Percentiles rank a stretch among this genome's conserved stretches.
Evolutionary conservation across 352 stramenopile species (phyloP).

Genomic region (Thalassiosira livingstoniorum): DNA sequence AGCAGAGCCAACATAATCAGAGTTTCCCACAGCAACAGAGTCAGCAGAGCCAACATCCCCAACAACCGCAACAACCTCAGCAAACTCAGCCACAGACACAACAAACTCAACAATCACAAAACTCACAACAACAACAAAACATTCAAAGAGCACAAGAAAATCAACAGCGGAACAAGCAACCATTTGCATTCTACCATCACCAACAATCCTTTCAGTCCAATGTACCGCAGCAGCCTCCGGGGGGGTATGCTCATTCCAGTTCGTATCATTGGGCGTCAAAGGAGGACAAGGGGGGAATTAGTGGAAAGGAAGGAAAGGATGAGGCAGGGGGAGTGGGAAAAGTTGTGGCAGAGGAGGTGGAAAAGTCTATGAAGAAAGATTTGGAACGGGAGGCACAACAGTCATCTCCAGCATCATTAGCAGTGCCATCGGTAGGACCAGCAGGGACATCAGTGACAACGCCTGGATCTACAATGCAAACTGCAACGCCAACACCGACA

Average conservation of each 20-base stretch:
- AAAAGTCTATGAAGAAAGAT: background rate
- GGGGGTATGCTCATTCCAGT: too few relatives aligned
- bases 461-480: background rate
- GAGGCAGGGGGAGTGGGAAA: too few relatives aligned
- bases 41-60: background rate
- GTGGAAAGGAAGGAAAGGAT: too few relatives aligned
- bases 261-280: too few relatives aligned
- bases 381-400: background rate
- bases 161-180: background rate
- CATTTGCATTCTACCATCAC: too few relatives aligned
- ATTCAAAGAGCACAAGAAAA: background rate
- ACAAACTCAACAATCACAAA: too few relatives aligned
- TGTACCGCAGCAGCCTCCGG: too few relatives aligned
- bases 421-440: background rate
- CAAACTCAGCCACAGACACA: background rate
- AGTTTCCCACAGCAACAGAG: too few relatives aligned
- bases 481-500: background rate
- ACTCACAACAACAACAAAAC: background rate
- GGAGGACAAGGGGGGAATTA: too few relatives aligned
- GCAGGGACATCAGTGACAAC: background rate
- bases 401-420: background rate
- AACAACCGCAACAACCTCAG: background rate
- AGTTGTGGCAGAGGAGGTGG: too few relatives aligned
- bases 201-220: too few relatives aligned
- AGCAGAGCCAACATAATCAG: background rate